These are phyloP conservation scores for Ceratocystis ficicola DNA, from an alignment of 2,329 filamentous ascomycete species.

Conservation along the genomic window DNA sequence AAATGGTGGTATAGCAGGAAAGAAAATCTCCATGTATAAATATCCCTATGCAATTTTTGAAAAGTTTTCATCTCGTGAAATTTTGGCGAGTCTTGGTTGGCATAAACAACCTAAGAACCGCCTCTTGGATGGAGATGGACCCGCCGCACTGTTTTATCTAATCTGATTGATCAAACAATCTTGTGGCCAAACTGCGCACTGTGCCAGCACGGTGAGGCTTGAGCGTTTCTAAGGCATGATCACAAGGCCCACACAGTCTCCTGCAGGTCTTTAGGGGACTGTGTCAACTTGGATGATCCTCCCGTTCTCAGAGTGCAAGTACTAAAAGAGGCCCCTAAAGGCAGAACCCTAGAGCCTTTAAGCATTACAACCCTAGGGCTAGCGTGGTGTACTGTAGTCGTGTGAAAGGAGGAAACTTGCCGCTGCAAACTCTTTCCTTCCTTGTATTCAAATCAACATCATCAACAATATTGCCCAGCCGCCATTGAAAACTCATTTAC, in stretches of 20 bases:
- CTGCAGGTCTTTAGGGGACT: no score
- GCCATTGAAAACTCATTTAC: background rate
- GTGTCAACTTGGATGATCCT: background rate
- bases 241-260: no score
- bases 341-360: background rate
- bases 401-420: background rate
- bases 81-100: background rate
- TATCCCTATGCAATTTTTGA: background rate
- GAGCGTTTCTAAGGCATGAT: no score
- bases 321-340: background rate
- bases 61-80: slow-evolving; percentile 1
- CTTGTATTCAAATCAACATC: background rate
- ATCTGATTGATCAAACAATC: slow-evolving; percentile 17
- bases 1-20: background rate
- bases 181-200: background rate
- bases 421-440: background rate
- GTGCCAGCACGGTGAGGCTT: background rate
- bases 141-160: slow-evolving; percentile 14
- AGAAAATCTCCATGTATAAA: background rate
- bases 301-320: background rate
- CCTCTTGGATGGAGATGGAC: background rate
- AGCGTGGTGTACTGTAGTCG: no score
- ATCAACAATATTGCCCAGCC: background rate
- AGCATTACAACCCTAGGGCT: background rate
- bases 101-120: background rate